Conservation (phyloP, 257 asterid species). For the Leptodermis oblonga region DNA sequence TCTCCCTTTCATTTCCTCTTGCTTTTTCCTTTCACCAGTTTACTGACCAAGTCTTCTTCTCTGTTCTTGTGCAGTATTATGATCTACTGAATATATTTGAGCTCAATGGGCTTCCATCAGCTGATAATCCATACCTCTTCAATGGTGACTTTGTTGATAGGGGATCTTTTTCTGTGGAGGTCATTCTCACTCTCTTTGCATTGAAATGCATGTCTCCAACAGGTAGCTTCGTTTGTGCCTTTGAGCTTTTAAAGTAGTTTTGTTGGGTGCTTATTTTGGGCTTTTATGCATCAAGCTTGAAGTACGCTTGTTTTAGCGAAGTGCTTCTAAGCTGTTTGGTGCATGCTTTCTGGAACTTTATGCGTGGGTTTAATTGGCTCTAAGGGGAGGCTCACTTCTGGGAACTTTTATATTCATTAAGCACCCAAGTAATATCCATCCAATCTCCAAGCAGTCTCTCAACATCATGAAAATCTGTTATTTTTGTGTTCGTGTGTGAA, state of each 20-base stretch:
- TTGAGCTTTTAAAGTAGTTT: neutral
- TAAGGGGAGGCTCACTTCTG: neutral
- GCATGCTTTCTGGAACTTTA: no score
- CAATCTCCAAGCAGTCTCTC: neutral
- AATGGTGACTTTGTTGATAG: conserved; percentile 99
- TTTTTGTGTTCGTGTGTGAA: neutral
- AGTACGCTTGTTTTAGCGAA: neutral
- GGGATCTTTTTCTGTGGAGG: conserved; percentile 93
- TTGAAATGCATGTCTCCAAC: conserved; percentile 98
- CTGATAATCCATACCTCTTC: conserved; percentile 94
- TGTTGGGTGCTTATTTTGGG: neutral
- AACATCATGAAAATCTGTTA: neutral
- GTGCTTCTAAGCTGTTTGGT: conserved; percentile 2
- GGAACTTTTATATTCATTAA: neutral
- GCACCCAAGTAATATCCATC: neutral
- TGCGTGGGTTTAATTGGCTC: neutral
- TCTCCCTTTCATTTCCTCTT: neutral
- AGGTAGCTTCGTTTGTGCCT: conserved; percentile 42
- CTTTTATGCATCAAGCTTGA: neutral
- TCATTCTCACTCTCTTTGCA: conserved; percentile 89
- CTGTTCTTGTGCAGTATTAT: conserved; percentile 66
- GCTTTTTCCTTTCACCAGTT: conserved; percentile 5
- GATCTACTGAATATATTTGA: conserved; percentile 90
- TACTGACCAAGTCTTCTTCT: conserved; percentile 18
- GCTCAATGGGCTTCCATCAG: conserved; percentile 98